Conservation (phyloP, 1,139 yeast species). For the Scheffersomyces lignicola region DNA sequence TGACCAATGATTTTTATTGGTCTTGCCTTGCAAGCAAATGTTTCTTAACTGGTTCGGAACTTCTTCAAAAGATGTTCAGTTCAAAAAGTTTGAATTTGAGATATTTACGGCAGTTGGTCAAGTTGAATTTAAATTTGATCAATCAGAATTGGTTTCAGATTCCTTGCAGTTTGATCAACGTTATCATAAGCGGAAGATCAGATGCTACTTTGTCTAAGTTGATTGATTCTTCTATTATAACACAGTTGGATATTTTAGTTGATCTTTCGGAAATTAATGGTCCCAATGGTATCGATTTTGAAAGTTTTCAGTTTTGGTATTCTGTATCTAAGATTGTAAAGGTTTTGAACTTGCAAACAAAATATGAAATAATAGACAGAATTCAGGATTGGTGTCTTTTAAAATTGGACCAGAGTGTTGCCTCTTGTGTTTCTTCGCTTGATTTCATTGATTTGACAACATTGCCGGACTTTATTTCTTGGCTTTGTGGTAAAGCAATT, state of each 20-base stretch:
- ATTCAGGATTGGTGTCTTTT: conserved; percentile 50
- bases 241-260: conserved; percentile 47
- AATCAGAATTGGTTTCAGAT: conserved; percentile 9
- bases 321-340: conserved; percentile 36
- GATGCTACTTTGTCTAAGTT: conserved; percentile 15
- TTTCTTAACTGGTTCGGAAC: not conserved
- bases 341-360: conserved; percentile 24
- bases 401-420: conserved; percentile 33
- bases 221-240: conserved; percentile 38
- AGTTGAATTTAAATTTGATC: conserved; percentile 17
- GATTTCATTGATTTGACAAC: not conserved
- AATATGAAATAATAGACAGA: conserved; percentile 18
- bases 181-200: conserved; percentile 14
- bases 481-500: conserved; percentile 38
- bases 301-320: conserved; percentile 57
- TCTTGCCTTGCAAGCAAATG: conserved; percentile 25
- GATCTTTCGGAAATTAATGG: conserved; percentile 62
- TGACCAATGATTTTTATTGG: conserved; percentile 31
- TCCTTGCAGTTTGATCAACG: conserved; percentile 22
- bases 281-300: conserved; percentile 46
- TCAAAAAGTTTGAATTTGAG: conserved; percentile 4
- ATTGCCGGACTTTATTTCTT: conserved; percentile 37
- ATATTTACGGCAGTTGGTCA: conserved; percentile 24
- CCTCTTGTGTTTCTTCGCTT: conserved; percentile 10
- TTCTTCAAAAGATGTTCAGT: conserved; percentile 15